Evolutionary conservation across 2,329 filamentous ascomycete genomes (phyloP).

Genomic region (Calonectria montana): DNA sequence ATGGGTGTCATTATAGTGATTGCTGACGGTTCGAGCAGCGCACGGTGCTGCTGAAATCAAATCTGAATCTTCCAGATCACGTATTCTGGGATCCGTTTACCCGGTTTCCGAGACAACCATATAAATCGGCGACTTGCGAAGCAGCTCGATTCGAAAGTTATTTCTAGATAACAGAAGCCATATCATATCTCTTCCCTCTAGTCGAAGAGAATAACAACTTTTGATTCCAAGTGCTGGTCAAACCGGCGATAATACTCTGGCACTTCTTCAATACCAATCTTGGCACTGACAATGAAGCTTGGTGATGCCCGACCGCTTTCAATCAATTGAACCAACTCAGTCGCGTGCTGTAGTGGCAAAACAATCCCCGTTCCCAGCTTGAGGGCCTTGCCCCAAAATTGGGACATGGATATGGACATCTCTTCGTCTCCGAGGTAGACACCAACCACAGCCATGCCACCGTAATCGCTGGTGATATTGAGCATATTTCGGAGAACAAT

Average conservation of each 20-base stretch:
- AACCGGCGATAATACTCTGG: background rate
- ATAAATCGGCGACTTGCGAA: no score
- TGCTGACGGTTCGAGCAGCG: no score
- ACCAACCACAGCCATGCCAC: background rate
- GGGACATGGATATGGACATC: no score
- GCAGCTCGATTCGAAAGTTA: no score
- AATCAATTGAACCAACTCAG: background rate
- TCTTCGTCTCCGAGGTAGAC: no score
- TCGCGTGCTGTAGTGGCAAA: background rate
- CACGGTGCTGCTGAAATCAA: no score
- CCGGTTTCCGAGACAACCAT: no score
- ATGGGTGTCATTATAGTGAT: no score
- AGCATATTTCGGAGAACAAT: background rate
- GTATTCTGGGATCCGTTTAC: no score
- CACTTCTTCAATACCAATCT: background rate
- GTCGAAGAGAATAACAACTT: background rate
- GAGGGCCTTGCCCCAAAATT: background rate
- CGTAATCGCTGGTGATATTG: background rate
- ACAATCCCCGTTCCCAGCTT: background rate
- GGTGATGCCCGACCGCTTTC: background rate
- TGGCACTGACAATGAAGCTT: background rate
- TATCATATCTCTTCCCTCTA: background rate
- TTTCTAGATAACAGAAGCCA: no score
- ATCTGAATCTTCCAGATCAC: no score
- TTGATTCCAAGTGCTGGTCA: background rate